Conservation (phyloP, 805 yeast genomes). For the Cyberlindnera xishuangbannaensis region DNA sequence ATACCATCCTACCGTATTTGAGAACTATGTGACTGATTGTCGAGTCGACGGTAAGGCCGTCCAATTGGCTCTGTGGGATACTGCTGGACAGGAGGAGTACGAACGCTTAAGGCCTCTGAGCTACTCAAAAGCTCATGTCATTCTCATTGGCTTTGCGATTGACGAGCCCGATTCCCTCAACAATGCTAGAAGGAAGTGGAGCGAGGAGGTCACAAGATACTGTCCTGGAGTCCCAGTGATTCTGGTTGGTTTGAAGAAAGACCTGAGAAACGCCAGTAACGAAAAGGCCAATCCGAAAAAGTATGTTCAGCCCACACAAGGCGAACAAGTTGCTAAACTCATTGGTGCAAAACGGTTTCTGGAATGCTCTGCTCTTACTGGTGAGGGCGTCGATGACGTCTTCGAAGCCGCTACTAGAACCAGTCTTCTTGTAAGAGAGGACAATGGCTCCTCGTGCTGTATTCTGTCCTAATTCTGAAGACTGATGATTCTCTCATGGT, state of each 20-base stretch:
- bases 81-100: slow-evolving; percentile 96
- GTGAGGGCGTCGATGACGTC: slow-evolving; percentile 92
- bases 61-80: slow-evolving; percentile 86
- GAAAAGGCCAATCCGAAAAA: slow-evolving; percentile 30
- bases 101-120: slow-evolving; percentile 85
- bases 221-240: slow-evolving; percentile 78
- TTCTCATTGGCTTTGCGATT: slow-evolving; percentile 79
- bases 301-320: slow-evolving; percentile 50
- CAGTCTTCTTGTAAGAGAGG: slow-evolving; percentile 53
- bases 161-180: slow-evolving; percentile 80
- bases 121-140: slow-evolving; percentile 81
- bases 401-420: slow-evolving; percentile 89
- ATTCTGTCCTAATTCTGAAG: slow-evolving; percentile 2
- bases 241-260: slow-evolving; percentile 81
- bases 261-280: slow-evolving; percentile 47
- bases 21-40: slow-evolving; percentile 90
- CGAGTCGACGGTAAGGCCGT: slow-evolving; percentile 91
- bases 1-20: slow-evolving; percentile 92
- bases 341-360: slow-evolving; percentile 81
- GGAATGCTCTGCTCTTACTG: slow-evolving; percentile 89
- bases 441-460: slow-evolving; percentile 35
- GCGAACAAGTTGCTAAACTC: slow-evolving; percentile 62
- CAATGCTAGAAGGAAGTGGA: slow-evolving; percentile 84
- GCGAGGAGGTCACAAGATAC: slow-evolving; percentile 70
- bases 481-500: too few relatives aligned